Base-by-base conservation (phyloP, 768 basidiomycete genomes). In the Leccinellum albellum region DNA sequence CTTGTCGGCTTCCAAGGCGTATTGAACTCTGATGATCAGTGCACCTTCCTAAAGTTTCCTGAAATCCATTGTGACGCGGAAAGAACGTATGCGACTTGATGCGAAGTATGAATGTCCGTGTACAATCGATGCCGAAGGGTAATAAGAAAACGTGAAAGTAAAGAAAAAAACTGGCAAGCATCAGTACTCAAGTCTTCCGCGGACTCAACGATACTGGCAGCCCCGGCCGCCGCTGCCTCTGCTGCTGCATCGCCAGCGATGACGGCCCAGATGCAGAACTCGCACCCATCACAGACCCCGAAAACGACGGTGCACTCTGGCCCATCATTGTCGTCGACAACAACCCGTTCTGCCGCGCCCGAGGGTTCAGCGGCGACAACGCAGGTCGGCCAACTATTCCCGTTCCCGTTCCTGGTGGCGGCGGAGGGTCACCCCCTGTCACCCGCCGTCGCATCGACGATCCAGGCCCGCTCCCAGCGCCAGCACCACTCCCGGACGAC, bases 281-380 rank as follows among this genome's bases (percentile, higher is more conserved):
- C 21, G 62, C 15, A 20, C 47, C 35, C 54, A 64, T 55, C 57
- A 52, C 56, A 8, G 66, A 32, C 23, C 55, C 56, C 24, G 62
- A 35, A 32, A 76, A 62, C 31, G 76, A 66, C 51, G 73, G 61
- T 17, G 73, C 65, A 47, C 73, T 61, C 32, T 78, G 78, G 17
- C 70, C 70, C 26, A 74, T 69, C 63, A 76, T 67, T 12, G 72
- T 68, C 29, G 72, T 65, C 15, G 74, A 67, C 49, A 76, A 65
- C 61, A 81, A 54, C 8, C 76, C 78, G 55, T 73, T 79, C 59
- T 79, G 77, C 55, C 85, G 74, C 17, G 87, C 80, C 55, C 83
- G 78, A 12, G 89, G 89, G 67, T 92, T 92, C 64, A 92, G 66
- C 29, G 89, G 88, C 3, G 87, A 90, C 20, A 91, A 67, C 6